A percentile compares a stretch with the other conserved stretches of the same genome.
Conservation (phyloP, 345 rosid genomes). For the Sonneratia alba region DNA sequence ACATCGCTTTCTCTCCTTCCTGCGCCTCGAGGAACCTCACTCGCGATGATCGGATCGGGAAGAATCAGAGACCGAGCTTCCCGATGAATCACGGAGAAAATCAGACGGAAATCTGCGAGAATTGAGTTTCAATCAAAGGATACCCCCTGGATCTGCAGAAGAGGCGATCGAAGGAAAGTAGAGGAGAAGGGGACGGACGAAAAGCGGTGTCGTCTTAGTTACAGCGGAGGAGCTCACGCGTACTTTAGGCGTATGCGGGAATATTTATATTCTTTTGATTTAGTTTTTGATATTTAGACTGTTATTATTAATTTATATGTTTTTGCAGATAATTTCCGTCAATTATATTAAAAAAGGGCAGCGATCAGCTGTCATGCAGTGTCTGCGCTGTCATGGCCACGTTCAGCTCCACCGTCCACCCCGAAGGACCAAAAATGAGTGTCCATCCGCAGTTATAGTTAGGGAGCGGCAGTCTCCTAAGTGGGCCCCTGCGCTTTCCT, state of each 20-base stretch:
- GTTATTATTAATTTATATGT: not conserved
- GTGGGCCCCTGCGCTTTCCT: no score
- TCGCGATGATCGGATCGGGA: conserved; percentile 1
- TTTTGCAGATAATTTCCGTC: not conserved
- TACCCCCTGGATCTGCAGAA: not conserved
- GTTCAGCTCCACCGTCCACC: conserved; percentile 12
- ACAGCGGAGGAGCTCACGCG: not conserved
- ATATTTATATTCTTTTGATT: no score
- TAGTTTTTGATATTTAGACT: no score
- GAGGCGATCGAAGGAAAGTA: not conserved
- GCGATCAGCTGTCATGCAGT: not conserved
- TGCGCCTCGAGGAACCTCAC: not conserved
- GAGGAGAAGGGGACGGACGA: not conserved
- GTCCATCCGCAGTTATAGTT: no score
- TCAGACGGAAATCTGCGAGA: not conserved
- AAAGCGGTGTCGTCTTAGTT: not conserved
- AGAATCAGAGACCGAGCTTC: not conserved
- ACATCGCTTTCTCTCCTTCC: conserved; percentile 20
- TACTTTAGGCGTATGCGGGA: not conserved
- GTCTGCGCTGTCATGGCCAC: not conserved
- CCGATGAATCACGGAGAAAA: not conserved
- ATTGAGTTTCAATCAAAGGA: not conserved
- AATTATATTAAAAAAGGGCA: not conserved
- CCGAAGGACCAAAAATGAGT: no score
- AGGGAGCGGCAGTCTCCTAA: no score